Conservation (phyloP, 805 yeast genomes). For the Yamadazyma kitorensis region DNA sequence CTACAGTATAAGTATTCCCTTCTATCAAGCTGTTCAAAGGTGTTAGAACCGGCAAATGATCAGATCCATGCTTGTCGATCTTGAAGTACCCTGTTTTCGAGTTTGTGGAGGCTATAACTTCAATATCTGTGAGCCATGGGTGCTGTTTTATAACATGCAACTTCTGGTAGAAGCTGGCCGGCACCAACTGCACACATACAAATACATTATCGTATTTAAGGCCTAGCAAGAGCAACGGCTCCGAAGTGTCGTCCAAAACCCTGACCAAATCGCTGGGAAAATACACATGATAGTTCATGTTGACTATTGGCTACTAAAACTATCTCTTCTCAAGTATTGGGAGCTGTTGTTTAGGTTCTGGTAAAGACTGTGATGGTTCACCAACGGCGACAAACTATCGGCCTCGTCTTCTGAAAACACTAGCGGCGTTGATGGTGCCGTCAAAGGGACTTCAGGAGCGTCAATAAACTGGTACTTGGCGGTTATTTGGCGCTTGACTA, state of each 20-base stretch:
- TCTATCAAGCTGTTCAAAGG: too few species aligned
- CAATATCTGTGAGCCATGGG: not conserved
- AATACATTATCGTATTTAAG: constrained; percentile 6
- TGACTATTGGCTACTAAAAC: constrained; percentile 20
- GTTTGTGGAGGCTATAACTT: constrained; percentile 1
- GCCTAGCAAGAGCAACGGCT: constrained; percentile 8
- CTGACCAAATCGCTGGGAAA: constrained; percentile 31
- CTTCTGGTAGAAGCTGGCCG: not conserved
- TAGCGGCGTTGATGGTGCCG: too few species aligned
- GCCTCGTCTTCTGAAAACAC: too few species aligned
- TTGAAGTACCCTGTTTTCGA: constrained; percentile 2
- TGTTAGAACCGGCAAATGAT: constrained; percentile 3
- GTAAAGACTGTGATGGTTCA: too few species aligned
- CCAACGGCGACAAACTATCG: too few species aligned
- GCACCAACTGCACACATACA: constrained; percentile 6
- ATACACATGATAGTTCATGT: constrained; percentile 25
- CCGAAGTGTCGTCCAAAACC: not conserved
- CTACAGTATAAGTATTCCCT: constrained; percentile 9
- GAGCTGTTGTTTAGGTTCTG: constrained; percentile 38
- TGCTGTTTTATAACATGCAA: not conserved
- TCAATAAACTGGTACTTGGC: too few species aligned
- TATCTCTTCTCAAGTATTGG: constrained; percentile 41
- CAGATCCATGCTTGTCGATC: constrained; percentile 1
- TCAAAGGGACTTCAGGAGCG: too few species aligned
- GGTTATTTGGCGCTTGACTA: too few species aligned